Percentiles rank a stretch among this genome's conserved stretches.
Evolutionary conservation across 2,329 filamentous ascomycete species (phyloP).

Genomic region (Ceratocystiopsis sp.): DNA sequence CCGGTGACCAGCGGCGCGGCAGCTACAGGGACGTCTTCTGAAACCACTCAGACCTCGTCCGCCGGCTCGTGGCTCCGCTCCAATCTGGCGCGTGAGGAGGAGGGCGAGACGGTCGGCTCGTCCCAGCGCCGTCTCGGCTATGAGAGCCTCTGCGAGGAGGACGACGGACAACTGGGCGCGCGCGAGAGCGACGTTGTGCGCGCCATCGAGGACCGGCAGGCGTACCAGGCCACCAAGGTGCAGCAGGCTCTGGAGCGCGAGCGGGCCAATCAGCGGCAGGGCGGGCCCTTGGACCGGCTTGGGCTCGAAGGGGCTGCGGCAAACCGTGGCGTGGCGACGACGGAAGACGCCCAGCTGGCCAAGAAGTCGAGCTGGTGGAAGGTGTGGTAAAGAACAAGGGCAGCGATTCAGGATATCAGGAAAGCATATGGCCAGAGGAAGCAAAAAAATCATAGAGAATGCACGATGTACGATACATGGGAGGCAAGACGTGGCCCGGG

Average conservation of each 20-base stretch:
- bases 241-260: slow-evolving; percentile 30
- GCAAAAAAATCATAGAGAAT: too few species aligned
- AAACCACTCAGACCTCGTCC: too few species aligned
- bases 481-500: too few species aligned
- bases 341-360: slow-evolving; percentile 3
- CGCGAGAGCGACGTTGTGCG: slow-evolving; percentile 15
- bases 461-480: too few species aligned
- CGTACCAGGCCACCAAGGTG: slow-evolving; percentile 21
- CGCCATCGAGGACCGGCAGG: slow-evolving; percentile 17
- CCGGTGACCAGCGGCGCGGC: slow-evolving; percentile 10
- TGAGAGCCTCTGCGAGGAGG: slow-evolving; percentile 18
- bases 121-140: slow-evolving; percentile 15
- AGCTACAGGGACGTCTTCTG: slow-evolving; percentile 3
- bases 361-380: slow-evolving; percentile 28
- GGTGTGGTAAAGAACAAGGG: slow-evolving; percentile 1
- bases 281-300: slow-evolving; percentile 33
- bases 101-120: slow-evolving; percentile 11
- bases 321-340: slow-evolving; percentile 1
- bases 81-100: slow-evolving; percentile 21
- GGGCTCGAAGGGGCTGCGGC: slow-evolving; percentile 19
- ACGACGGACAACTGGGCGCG: slow-evolving; percentile 15
- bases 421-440: too few species aligned
- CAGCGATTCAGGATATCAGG: too few species aligned
- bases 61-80: slow-evolving; percentile 21
- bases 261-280: slow-evolving; percentile 30